These are phyloP conservation scores for Arabis alpina DNA, from an alignment of 345 rosid genomes.

Conservation along the genomic window DNA sequence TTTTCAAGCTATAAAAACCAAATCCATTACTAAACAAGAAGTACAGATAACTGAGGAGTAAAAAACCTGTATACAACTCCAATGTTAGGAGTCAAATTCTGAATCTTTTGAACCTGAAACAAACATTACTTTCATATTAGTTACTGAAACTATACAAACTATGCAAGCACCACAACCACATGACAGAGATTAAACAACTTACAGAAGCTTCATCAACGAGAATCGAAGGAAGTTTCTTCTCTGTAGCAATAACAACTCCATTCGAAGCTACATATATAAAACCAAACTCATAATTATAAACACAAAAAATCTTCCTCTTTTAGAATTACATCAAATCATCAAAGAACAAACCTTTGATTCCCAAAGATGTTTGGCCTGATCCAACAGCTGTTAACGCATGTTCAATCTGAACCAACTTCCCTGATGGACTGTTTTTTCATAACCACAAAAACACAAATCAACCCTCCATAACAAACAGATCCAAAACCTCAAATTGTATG, in stretches of 20 bases:
- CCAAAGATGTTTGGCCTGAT: slow-evolving; percentile 93
- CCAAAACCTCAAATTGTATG: background rate
- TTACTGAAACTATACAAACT: background rate
- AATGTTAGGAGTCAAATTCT: slow-evolving; percentile 81
- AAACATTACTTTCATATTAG: background rate
- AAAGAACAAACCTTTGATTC: slow-evolving; percentile 70
- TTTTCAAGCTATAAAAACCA: background rate
- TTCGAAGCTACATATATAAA: slow-evolving; percentile 68
- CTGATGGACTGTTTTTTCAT: slow-evolving; percentile 68
- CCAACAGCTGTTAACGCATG: slow-evolving; percentile 95
- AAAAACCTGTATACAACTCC: slow-evolving; percentile 94
- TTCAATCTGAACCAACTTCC: slow-evolving; percentile 97
- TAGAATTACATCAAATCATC: background rate
- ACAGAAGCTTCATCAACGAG: slow-evolving; percentile 94
- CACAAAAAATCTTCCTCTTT: background rate
- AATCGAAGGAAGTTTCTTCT: slow-evolving; percentile 92
- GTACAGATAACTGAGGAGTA: slow-evolving; percentile 16
- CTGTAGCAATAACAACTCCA: slow-evolving; percentile 95
- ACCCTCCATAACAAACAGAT: background rate
- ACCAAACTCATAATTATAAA: background rate
- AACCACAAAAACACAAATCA: slow-evolving; percentile 14
- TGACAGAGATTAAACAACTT: slow-evolving; percentile 37
- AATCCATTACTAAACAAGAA: background rate
- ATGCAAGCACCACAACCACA: background rate
- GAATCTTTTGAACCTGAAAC: slow-evolving; percentile 93